Conservation (phyloP, 495 filamentous ascomycete species). For the Chaetomidium leptoderma region DNA sequence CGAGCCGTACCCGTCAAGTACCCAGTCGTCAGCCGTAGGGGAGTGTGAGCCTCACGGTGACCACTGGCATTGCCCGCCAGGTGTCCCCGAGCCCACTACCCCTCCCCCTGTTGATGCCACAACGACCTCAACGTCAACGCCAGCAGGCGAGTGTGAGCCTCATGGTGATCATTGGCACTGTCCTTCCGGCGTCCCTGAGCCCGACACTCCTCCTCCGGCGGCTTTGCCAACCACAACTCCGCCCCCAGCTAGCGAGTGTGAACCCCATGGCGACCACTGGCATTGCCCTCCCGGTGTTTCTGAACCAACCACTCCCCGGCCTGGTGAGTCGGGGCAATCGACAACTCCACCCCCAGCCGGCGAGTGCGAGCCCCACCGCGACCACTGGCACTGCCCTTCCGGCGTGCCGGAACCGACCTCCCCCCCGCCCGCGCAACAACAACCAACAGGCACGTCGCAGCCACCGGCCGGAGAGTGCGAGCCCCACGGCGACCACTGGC, state of each 20-base stretch:
- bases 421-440: not conserved
- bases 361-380: not conserved
- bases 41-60: constrained; percentile 1
- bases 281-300: not conserved
- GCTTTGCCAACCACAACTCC: not conserved
- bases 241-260: not conserved
- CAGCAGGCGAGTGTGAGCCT: not conserved
- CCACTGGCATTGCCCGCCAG: not conserved
- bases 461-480: too few species aligned
- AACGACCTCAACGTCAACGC: not conserved
- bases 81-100: not conserved
- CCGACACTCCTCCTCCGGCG: not conserved
- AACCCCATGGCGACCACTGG: constrained; percentile 8
- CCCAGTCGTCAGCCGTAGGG: not conserved
- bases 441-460: too few species aligned
- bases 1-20: not conserved
- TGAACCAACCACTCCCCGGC: not conserved
- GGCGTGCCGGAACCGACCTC: not conserved
- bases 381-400: constrained; percentile 6
- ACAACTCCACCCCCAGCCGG: too few species aligned
- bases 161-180: constrained; percentile 8
- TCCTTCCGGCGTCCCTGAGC: not conserved
- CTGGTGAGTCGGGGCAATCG: not conserved
- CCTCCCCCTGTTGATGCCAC: not conserved
- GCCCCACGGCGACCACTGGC: constrained; percentile 11